These are phyloP conservation scores for Termitomyces sp. DNA, from an alignment of 768 basidiomycete genomes.

Conservation along the genomic window DNA sequence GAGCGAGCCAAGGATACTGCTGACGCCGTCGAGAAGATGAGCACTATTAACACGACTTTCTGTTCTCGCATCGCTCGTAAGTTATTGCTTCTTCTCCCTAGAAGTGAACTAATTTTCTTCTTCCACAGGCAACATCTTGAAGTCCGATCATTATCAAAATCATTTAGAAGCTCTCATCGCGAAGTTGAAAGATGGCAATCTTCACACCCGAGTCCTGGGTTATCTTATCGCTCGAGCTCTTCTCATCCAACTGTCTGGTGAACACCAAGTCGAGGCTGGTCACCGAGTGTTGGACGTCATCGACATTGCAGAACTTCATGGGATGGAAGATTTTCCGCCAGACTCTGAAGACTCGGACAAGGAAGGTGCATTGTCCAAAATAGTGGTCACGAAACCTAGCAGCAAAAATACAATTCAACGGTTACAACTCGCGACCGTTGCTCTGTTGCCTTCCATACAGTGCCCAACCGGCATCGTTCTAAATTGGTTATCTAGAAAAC, in stretches of 20 bases:
- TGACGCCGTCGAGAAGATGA: constrained; percentile 39
- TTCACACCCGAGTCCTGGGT: constrained; percentile 51
- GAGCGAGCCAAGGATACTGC: constrained; percentile 27
- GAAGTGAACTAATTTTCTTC: constrained; percentile 1
- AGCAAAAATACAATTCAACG: constrained; percentile 50
- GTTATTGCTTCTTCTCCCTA: constrained; percentile 13
- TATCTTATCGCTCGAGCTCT: constrained; percentile 63
- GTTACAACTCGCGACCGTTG: constrained; percentile 55
- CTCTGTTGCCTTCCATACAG: constrained; percentile 42
- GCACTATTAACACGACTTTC: constrained; percentile 46
- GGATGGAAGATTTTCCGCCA: constrained; percentile 34
- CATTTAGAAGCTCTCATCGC: constrained; percentile 46
- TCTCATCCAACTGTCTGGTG: constrained; percentile 49
- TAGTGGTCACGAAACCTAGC: constrained; percentile 54
- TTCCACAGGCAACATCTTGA: constrained; percentile 56
- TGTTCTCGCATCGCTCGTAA: constrained; percentile 64
- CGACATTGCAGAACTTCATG: constrained; percentile 38
- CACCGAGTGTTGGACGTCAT: constrained; percentile 42
- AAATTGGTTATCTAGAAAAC: constrained; percentile 46
- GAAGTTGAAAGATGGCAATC: constrained; percentile 43
- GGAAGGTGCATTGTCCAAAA: constrained; percentile 39
- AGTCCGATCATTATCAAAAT: constrained; percentile 36
- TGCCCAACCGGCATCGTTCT: constrained; percentile 35
- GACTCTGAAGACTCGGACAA: constrained; percentile 26
- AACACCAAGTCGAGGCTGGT: constrained; percentile 54